A percentile compares a stretch with the other conserved stretches of the same genome.
These are phyloP conservation scores for Fulvia fulva DNA, from an alignment of 2,329 filamentous ascomycete genomes.

Conservation along the genomic window DNA sequence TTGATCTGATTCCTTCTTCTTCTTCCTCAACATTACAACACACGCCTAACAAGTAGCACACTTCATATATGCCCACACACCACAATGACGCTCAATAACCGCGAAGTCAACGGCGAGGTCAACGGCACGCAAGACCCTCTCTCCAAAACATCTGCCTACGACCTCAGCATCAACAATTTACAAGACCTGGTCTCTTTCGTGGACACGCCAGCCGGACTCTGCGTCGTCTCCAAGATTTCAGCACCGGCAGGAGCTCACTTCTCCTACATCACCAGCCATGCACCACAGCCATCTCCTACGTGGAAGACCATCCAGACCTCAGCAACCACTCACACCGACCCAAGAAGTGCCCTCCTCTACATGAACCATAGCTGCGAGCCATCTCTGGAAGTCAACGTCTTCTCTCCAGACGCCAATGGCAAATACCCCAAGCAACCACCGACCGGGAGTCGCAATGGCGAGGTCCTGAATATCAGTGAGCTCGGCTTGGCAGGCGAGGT, in stretches of 20 bases:
- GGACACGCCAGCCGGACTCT: constrained; percentile 38
- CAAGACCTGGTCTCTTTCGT: constrained; percentile 37
- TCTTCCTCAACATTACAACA: not conserved
- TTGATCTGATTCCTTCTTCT: not conserved
- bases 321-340: constrained; percentile 49
- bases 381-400: constrained; percentile 52
- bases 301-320: constrained; percentile 53
- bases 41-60: not conserved
- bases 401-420: constrained; percentile 23
- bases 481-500: constrained; percentile 22
- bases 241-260: constrained; percentile 51
- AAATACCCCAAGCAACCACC: constrained; percentile 23
- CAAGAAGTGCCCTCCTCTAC: constrained; percentile 55
- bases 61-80: not conserved
- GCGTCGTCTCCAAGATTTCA: constrained; percentile 47
- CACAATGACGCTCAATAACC: constrained; percentile 16
- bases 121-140: constrained; percentile 8
- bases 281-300: constrained; percentile 40
- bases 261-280: constrained; percentile 46
- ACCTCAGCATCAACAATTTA: constrained; percentile 33
- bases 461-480: constrained; percentile 9
- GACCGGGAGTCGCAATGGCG: constrained; percentile 19
- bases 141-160: constrained; percentile 19
- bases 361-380: constrained; percentile 55
- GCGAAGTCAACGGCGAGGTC: constrained; percentile 10